These are phyloP conservation scores for Carex scoparia DNA, from an alignment of 176 grass and related monocot species.

Conservation along the genomic window DNA sequence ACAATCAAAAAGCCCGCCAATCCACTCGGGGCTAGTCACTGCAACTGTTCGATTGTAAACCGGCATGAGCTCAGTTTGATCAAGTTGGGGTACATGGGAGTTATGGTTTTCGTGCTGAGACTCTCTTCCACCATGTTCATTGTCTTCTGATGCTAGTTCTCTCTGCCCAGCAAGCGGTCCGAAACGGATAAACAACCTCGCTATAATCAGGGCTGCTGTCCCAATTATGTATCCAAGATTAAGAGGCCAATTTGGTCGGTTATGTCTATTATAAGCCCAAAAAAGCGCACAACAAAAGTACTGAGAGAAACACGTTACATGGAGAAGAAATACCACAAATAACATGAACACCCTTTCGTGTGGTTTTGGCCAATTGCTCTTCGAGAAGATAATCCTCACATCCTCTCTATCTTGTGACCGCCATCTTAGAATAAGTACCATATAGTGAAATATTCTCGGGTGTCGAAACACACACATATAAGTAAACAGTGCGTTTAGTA, in stretches of 20 bases:
- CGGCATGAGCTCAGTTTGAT: slow-evolving; percentile 37
- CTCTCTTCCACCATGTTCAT: slow-evolving; percentile 6
- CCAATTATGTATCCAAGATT: slow-evolving; percentile 72
- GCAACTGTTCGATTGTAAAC: slow-evolving; percentile 60
- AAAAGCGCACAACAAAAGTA: slow-evolving; percentile 66
- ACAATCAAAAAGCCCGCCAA: slow-evolving; percentile 78
- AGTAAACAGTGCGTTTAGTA: slow-evolving; percentile 95
- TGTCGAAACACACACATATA: slow-evolving; percentile 95
- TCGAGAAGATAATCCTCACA: slow-evolving; percentile 54
- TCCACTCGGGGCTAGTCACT: slow-evolving; percentile 76
- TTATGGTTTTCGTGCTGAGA: background rate
- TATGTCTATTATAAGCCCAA: too few species aligned
- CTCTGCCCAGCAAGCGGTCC: slow-evolving; percentile 53
- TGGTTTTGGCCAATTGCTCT: slow-evolving; percentile 33
- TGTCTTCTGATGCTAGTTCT: slow-evolving; percentile 8
- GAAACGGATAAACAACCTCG: slow-evolving; percentile 44
- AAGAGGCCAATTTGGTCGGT: slow-evolving; percentile 34
- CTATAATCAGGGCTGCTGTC: slow-evolving; percentile 40
- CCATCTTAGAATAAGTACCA: slow-evolving; percentile 72
- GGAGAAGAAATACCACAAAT: slow-evolving; percentile 52
- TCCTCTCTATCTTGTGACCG: slow-evolving; percentile 36
- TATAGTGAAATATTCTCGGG: slow-evolving; percentile 74
- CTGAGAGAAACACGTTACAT: slow-evolving; percentile 66
- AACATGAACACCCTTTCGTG: slow-evolving; percentile 56
- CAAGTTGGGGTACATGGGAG: background rate